These are phyloP conservation scores for Crithidia brevicula DNA, from an alignment of 208 protist genomes.

Conservation along the genomic window DNA sequence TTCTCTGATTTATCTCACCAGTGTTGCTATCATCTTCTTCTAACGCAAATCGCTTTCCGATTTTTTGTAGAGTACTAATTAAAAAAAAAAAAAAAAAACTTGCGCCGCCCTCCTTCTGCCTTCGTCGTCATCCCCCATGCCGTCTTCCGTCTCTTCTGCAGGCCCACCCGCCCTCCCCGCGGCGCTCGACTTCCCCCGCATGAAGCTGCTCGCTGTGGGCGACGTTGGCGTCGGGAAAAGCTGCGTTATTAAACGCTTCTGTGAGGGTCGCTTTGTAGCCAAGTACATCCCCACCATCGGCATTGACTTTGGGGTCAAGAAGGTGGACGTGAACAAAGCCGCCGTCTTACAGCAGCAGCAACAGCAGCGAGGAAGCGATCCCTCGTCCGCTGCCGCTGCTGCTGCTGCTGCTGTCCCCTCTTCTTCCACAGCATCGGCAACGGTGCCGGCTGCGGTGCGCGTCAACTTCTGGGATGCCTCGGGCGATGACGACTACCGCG, in stretches of 20 bases:
- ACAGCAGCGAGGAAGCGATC: not conserved
- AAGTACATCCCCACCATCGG: slow-evolving; percentile 98
- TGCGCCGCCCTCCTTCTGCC: too few relatives aligned
- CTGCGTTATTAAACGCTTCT: slow-evolving; percentile 97
- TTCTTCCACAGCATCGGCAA: not conserved
- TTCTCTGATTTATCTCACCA: too few relatives aligned
- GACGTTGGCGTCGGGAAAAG: slow-evolving; percentile 93
- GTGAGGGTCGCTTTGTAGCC: slow-evolving; percentile 95
- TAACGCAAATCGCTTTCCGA: too few relatives aligned
- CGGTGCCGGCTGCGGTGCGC: slow-evolving; percentile 58
- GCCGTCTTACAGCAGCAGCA: slow-evolving; percentile 23
- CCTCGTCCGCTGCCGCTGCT: not conserved
- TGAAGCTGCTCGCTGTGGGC: slow-evolving; percentile 94
- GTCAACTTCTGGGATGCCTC: slow-evolving; percentile 98
- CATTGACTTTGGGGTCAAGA: slow-evolving; percentile 97
- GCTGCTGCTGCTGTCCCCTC: not conserved
- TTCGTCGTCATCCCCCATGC: too few relatives aligned
- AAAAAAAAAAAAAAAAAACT: too few relatives aligned
- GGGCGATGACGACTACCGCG: slow-evolving; percentile 88
- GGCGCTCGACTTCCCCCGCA: slow-evolving; percentile 57
- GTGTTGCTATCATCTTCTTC: too few relatives aligned
- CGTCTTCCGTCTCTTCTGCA: not conserved
- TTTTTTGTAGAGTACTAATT: too few relatives aligned
- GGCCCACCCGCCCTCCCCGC: slow-evolving; percentile 14
- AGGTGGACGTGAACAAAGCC: slow-evolving; percentile 50